Conservation (phyloP, 768 basidiomycete species). For the Suillus lakei region DNA sequence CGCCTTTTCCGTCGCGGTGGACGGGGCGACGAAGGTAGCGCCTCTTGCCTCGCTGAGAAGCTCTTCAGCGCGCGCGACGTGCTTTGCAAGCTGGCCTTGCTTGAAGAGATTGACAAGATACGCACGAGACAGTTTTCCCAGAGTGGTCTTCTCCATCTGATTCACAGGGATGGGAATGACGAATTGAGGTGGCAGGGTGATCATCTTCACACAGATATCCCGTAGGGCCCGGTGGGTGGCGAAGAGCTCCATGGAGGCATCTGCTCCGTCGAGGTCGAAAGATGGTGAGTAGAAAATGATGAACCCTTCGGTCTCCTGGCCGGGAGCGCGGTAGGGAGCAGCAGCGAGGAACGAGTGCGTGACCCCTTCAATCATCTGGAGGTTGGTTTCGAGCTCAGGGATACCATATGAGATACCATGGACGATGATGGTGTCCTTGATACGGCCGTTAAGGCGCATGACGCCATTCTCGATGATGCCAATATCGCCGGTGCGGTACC, state of each 20-base stretch:
- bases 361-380: constrained; percentile 42
- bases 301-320: constrained; percentile 46
- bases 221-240: constrained; percentile 36
- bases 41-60: constrained; percentile 25
- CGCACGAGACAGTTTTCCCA: constrained; percentile 48
- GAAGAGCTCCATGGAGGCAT: constrained; percentile 26
- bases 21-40: constrained; percentile 24
- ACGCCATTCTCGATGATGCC: constrained; percentile 41
- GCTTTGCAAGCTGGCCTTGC: constrained; percentile 36
- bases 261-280: constrained; percentile 26
- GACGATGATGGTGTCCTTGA: constrained; percentile 45
- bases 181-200: constrained; percentile 39
- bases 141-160: constrained; percentile 46
- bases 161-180: constrained; percentile 43
- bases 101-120: constrained; percentile 40
- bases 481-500: constrained; percentile 65
- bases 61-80: constrained; percentile 33
- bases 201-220: constrained; percentile 35
- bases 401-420: constrained; percentile 43
- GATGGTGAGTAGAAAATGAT: constrained; percentile 40
- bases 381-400: constrained; percentile 38
- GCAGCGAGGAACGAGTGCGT: constrained; percentile 38
- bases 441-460: constrained; percentile 41
- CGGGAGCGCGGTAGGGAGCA: constrained; percentile 39
- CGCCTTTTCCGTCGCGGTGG: constrained; percentile 29